phyloP scores from a whole-genome alignment of 2,329 filamentous ascomycete genomes.

The Aspergillus bombycis region DNA sequence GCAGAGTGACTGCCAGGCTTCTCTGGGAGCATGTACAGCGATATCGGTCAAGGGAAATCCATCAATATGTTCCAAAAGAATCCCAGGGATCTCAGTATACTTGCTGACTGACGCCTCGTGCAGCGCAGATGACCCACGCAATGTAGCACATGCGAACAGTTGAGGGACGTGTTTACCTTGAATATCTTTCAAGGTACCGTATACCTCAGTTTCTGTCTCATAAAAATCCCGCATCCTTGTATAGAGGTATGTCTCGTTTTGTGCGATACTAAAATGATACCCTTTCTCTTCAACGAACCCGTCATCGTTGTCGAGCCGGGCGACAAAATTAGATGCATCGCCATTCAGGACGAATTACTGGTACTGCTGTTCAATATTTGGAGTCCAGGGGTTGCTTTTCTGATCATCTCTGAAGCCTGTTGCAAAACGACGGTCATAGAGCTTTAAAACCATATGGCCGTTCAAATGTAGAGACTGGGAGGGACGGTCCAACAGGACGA shows the following conservation, averaged over 20 bases:
- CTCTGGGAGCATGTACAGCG: conserved; percentile 10
- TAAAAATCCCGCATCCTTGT: conserved; percentile 17
- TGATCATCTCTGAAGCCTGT: conserved; percentile 14
- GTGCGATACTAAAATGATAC: conserved; percentile 11
- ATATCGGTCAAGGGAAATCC: conserved; percentile 22
- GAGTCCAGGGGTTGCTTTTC: conserved; percentile 16
- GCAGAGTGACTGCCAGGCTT: not conserved
- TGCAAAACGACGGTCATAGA: conserved; percentile 25
- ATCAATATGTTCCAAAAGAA: conserved; percentile 23
- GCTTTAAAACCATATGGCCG: conserved; percentile 21
- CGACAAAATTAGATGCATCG: conserved; percentile 13
- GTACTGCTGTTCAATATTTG: conserved; percentile 18
- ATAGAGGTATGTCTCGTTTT: conserved; percentile 21
- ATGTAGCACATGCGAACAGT: conserved; percentile 12
- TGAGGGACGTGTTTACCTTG: conserved; percentile 23
- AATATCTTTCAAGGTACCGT: conserved; percentile 17
- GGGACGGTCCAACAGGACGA: conserved; percentile 12
- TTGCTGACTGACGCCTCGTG: conserved; percentile 4
- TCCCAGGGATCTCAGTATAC: conserved; percentile 15
- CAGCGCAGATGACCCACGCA: not conserved
- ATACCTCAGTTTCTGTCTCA: conserved; percentile 19
- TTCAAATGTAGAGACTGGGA: not conserved
- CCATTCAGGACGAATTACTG: conserved; percentile 19
- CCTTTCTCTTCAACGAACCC: not conserved
- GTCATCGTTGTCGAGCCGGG: conserved; percentile 1